Percentiles rank a stretch among this genome's conserved stretches.
Evolutionary conservation across 345 rosid species (phyloP).

Genomic region (Bruguiera gymnorhiza): DNA sequence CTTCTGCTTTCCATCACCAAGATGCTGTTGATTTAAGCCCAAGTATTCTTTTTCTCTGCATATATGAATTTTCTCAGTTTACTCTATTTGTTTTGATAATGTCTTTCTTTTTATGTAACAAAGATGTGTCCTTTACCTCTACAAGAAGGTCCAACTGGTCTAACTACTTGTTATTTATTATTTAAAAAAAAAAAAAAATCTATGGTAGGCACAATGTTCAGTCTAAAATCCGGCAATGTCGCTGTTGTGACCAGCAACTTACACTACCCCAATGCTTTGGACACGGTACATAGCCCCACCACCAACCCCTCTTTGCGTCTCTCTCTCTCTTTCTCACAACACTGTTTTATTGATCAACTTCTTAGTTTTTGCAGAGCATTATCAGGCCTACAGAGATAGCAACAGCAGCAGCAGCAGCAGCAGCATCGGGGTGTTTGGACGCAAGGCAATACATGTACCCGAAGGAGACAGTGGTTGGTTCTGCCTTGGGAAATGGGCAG

Average conservation of each 20-base stretch:
- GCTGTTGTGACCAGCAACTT: conserved; percentile 51
- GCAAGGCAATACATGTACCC: conserved; percentile 56
- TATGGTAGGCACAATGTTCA: conserved; percentile 50
- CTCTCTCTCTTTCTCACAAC: not conserved
- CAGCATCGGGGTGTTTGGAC: conserved; percentile 55
- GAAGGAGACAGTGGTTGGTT: conserved; percentile 41
- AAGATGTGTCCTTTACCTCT: not conserved
- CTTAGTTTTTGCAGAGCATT: conserved; percentile 22
- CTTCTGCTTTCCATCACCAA: conserved; percentile 53
- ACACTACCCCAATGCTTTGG: conserved; percentile 47
- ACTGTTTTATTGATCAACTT: not conserved
- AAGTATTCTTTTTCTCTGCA: conserved; percentile 42
- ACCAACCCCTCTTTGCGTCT: conserved; percentile 12
- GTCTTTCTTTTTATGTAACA: not conserved
- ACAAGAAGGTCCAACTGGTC: conserved; percentile 1
- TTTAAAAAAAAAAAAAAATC: not conserved
- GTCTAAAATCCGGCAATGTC: conserved; percentile 51
- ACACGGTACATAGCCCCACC: conserved; percentile 48
- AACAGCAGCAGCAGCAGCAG: conserved; percentile 32
- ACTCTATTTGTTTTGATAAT: not conserved
- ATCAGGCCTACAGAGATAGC: conserved; percentile 38
- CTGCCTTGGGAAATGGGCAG: conserved; percentile 51
- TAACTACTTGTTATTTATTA: not conserved
- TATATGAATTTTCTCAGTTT: not conserved
- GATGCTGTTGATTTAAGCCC: conserved; percentile 73